These are phyloP conservation scores for Saussurea involucrata DNA, from an alignment of 129 eudicot genomes.

Conservation along the genomic window DNA sequence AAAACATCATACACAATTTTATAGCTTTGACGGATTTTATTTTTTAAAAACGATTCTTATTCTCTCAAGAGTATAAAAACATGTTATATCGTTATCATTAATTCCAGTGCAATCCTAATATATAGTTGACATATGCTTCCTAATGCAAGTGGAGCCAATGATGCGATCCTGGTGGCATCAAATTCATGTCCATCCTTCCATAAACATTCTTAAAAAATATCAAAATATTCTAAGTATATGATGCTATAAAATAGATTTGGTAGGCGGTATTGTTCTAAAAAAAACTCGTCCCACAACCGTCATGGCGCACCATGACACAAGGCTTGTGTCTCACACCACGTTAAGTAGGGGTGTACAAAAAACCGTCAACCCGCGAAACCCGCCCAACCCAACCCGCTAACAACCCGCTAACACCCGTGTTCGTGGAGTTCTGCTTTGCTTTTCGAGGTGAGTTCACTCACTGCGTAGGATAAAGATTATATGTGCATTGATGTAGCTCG, in stretches of 20 bases:
- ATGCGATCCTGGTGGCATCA: slow-evolving; percentile 44
- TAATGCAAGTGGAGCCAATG: slow-evolving; percentile 31
- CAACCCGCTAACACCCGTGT: too few species aligned
- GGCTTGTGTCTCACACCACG: too few species aligned
- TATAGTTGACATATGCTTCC: slow-evolving; percentile 29
- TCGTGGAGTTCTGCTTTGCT: too few species aligned
- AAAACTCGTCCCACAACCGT: too few species aligned
- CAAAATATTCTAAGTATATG: slow-evolving; percentile 12
- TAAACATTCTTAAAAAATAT: slow-evolving; percentile 25
- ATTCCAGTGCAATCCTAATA: slow-evolving; percentile 29
- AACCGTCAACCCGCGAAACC: too few species aligned
- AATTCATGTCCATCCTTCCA: slow-evolving; percentile 22
- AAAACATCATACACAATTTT: background rate
- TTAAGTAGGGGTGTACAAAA: too few species aligned
- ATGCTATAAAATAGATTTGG: background rate
- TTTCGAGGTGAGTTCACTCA: too few species aligned
- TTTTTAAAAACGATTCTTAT: background rate
- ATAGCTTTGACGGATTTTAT: background rate
- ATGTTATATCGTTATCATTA: slow-evolving; percentile 18
- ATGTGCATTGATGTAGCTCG: too few species aligned
- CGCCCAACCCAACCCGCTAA: too few species aligned
- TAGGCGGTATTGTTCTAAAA: too few species aligned
- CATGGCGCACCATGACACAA: too few species aligned
- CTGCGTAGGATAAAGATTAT: too few species aligned
- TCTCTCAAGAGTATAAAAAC: background rate